These are phyloP conservation scores for Blepharisma japonicum DNA, from an alignment of 73 alveolate genomes.

Conservation along the genomic window DNA sequence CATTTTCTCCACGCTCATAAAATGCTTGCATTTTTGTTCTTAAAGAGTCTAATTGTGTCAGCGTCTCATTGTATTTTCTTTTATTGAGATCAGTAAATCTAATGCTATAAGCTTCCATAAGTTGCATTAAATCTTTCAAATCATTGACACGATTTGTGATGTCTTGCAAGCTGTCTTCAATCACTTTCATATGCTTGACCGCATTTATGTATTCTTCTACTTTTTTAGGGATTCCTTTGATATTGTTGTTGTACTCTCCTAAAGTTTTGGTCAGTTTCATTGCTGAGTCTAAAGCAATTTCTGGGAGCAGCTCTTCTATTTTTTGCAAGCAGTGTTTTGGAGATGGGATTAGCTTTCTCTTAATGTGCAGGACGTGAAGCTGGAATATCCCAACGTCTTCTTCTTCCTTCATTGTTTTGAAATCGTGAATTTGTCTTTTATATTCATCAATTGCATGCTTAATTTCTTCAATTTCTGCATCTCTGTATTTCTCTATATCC, in stretches of 20 bases:
- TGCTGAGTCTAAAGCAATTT: constrained; percentile 46
- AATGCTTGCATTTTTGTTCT: constrained; percentile 72
- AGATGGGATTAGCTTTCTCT: constrained; percentile 51
- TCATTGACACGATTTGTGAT: constrained; percentile 55
- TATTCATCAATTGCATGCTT: constrained; percentile 48
- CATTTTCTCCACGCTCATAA: constrained; percentile 67
- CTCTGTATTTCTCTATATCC: constrained; percentile 47
- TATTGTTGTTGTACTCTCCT: constrained; percentile 33
- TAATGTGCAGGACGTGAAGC: constrained; percentile 58
- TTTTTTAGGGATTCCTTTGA: constrained; percentile 52
- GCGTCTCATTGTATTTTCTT: constrained; percentile 64
- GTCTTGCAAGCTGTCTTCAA: constrained; percentile 56
- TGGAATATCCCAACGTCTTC: constrained; percentile 59
- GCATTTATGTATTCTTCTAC: constrained; percentile 68
- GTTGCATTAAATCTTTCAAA: constrained; percentile 51
- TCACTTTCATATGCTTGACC: constrained; percentile 55
- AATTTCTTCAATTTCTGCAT: constrained; percentile 64
- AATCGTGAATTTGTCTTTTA: constrained; percentile 47
- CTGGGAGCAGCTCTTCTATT: constrained; percentile 47
- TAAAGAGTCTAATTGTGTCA: constrained; percentile 42
- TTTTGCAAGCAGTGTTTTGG: constrained; percentile 45
- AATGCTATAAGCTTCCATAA: constrained; percentile 66
- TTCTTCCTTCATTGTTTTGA: constrained; percentile 53
- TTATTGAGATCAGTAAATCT: constrained; percentile 64
- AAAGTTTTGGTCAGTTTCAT: constrained; percentile 33